These are phyloP conservation scores for Pseudogymnoascus sp. DNA, from an alignment of 2,329 filamentous ascomycete species.

Conservation along the genomic window DNA sequence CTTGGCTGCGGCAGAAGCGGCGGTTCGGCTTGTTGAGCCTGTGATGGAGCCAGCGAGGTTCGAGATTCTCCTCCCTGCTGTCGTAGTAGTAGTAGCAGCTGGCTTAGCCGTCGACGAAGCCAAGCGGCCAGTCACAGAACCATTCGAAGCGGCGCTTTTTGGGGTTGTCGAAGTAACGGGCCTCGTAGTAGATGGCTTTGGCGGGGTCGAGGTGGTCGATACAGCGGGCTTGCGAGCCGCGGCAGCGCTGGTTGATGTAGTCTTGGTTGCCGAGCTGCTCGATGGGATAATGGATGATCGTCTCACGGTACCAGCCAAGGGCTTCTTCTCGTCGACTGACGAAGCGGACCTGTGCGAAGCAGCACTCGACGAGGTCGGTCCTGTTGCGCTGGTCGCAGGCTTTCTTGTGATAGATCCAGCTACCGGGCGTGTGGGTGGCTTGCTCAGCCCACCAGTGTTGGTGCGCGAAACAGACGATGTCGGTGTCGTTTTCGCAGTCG, in stretches of 20 bases:
- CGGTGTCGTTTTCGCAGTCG: constrained; percentile 12
- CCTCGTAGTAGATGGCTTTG: constrained; percentile 28
- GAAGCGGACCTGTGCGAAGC: constrained; percentile 21
- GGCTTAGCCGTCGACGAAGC: constrained; percentile 26
- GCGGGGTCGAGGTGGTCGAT: constrained; percentile 25
- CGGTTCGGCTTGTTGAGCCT: constrained; percentile 27
- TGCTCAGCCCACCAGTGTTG: constrained; percentile 24
- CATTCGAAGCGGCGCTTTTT: constrained; percentile 24
- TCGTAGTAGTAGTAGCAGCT: constrained; percentile 26
- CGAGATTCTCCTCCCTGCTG: constrained; percentile 49
- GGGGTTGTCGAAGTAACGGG: constrained; percentile 33
- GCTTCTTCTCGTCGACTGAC: constrained; percentile 27
- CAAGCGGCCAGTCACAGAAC: constrained; percentile 27
- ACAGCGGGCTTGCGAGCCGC: constrained; percentile 26
- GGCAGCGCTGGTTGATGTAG: constrained; percentile 10
- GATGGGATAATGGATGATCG: constrained; percentile 10
- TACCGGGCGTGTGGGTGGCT: constrained; percentile 26
- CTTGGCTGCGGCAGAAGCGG: constrained; percentile 36
- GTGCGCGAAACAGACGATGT: constrained; percentile 21
- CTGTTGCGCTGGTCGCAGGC: constrained; percentile 24
- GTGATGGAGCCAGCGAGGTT: constrained; percentile 34
- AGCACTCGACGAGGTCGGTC: constrained; percentile 21
- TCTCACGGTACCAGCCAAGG: constrained; percentile 11
- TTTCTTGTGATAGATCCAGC: constrained; percentile 23
- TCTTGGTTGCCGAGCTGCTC: constrained; percentile 3